Conservation (phyloP, 2,329 filamentous ascomycete genomes). For the Raffaelea albimanens region DNA sequence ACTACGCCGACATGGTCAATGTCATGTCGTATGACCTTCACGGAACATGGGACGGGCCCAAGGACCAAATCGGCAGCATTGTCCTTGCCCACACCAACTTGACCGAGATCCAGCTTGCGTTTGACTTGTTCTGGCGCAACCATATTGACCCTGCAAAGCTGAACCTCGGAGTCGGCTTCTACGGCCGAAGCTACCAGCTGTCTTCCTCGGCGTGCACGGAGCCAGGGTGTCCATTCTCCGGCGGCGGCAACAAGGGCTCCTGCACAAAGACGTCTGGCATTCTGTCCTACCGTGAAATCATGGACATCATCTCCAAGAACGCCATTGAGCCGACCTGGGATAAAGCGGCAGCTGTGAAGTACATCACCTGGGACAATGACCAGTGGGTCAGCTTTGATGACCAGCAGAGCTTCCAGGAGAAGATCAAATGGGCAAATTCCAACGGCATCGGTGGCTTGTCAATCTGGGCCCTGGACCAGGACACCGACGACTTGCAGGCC, state of each 20-base stretch:
- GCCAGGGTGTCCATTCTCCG: slow-evolving; percentile 13
- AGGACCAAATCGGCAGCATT: neutral
- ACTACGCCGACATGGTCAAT: too few relatives aligned
- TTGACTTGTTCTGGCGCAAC: slow-evolving; percentile 33
- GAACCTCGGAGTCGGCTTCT: slow-evolving; percentile 31
- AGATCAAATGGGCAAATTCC: slow-evolving; percentile 16
- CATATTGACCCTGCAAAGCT: slow-evolving; percentile 28
- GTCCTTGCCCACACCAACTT: slow-evolving; percentile 28
- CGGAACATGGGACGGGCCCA: neutral
- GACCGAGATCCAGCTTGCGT: slow-evolving; percentile 27
- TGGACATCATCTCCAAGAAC: slow-evolving; percentile 6
- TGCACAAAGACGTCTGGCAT: slow-evolving; percentile 15
- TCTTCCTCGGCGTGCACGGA: slow-evolving; percentile 11
- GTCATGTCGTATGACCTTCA: slow-evolving; percentile 19
- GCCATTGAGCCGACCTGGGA: slow-evolving; percentile 7
- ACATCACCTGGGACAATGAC: slow-evolving; percentile 14
- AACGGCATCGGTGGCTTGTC: slow-evolving; percentile 17
- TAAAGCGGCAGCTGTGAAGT: slow-evolving; percentile 16
- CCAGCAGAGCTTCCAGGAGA: slow-evolving; percentile 16
- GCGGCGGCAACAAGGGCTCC: slow-evolving; percentile 1
- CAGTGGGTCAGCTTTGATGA: slow-evolving; percentile 23
- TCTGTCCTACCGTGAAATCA: slow-evolving; percentile 17
- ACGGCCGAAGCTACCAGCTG: slow-evolving; percentile 22
- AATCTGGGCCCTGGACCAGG: slow-evolving; percentile 9
- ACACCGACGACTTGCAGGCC: neutral